Conservation (phyloP, 495 filamentous ascomycete genomes). For the Podospora conica region DNA sequence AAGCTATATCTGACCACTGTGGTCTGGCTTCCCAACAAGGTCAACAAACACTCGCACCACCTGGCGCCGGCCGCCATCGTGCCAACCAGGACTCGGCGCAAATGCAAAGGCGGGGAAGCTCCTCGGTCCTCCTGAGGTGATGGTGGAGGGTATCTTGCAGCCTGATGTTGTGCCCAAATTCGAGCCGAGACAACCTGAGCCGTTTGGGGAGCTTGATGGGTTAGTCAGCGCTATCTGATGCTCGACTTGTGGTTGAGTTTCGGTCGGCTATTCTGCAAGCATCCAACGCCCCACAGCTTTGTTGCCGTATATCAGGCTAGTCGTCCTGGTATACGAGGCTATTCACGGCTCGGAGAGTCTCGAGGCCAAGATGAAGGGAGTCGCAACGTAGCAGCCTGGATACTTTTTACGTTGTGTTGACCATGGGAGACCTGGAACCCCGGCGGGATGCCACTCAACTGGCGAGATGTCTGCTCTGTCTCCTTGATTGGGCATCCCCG, state of each 20-base stretch:
- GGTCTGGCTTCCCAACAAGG: neutral
- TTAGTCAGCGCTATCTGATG: neutral
- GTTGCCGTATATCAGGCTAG: neutral
- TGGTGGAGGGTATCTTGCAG: neutral
- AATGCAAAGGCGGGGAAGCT: neutral
- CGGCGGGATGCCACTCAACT: constrained; percentile 7
- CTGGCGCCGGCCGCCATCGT: neutral
- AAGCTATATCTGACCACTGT: neutral
- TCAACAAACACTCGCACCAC: neutral
- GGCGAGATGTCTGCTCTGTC: neutral
- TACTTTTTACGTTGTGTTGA: neutral
- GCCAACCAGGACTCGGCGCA: neutral
- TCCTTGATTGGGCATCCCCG: constrained; percentile 17
- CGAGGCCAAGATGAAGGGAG: neutral
- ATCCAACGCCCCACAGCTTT: neutral
- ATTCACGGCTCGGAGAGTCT: neutral
- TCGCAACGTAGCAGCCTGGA: neutral
- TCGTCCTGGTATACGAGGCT: neutral
- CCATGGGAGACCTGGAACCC: neutral
- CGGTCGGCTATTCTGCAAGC: neutral
- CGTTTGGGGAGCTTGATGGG: neutral
- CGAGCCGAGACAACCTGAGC: neutral
- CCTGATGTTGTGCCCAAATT: neutral
- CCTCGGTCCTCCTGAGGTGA: neutral
- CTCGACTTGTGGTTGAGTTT: neutral